Evolutionary conservation across 2,329 filamentous ascomycete genomes (phyloP).

Genomic region (Aspergillus melleus): DNA sequence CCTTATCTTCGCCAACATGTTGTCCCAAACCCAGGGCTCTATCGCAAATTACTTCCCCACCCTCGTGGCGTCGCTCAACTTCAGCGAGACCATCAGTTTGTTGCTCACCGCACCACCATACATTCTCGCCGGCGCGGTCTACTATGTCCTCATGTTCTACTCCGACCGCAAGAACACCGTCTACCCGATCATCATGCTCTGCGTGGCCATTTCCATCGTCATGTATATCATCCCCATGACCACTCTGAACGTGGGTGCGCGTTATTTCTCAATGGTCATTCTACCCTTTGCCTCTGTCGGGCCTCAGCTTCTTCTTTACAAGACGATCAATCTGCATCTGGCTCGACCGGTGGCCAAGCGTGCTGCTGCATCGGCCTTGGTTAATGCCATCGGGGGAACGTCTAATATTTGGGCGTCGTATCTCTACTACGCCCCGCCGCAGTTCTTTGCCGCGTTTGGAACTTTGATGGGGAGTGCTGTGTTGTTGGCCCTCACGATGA

Average conservation of each 20-base stretch:
- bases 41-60: conserved; percentile 31
- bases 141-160: conserved; percentile 37
- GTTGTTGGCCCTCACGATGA: conserved; percentile 35
- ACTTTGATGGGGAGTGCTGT: conserved; percentile 32
- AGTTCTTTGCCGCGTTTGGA: conserved; percentile 45
- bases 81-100: conserved; percentile 39
- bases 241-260: conserved; percentile 39
- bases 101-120: conserved; percentile 52
- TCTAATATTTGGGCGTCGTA: conserved; percentile 29
- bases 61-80: conserved; percentile 23
- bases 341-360: conserved; percentile 45
- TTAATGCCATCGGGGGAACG: conserved; percentile 36
- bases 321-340: conserved; percentile 45
- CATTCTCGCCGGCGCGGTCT: conserved; percentile 41
- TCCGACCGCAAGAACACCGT: conserved; percentile 37
- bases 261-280: conserved; percentile 47
- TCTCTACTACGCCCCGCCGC: conserved; percentile 24
- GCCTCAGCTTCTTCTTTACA: conserved; percentile 44
- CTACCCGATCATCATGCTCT: conserved; percentile 36
- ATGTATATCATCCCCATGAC: conserved; percentile 43
- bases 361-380: conserved; percentile 43
- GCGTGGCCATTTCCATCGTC: conserved; percentile 34
- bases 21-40: conserved; percentile 40
- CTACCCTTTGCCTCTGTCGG: conserved; percentile 43
- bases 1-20: conserved; percentile 41